phyloP scores from a whole-genome alignment of 2,329 filamentous ascomycete species.

The Cladophialophora chaetospira region DNA sequence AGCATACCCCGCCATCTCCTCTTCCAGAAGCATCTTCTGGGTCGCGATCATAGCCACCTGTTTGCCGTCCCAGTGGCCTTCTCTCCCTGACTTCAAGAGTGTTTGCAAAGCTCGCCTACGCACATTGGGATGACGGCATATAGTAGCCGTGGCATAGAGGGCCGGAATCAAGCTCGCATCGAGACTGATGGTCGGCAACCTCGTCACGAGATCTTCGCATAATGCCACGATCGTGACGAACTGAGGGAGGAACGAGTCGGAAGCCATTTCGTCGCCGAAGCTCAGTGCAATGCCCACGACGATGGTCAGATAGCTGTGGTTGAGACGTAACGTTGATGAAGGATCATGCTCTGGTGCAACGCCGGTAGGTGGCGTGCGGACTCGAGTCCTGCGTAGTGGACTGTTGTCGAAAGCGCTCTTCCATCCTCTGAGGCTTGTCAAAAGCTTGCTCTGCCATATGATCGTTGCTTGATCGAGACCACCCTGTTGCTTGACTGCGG shows the following conservation, averaged over 20 bases:
- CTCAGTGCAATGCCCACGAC: background rate
- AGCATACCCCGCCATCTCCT: constrained; percentile 6
- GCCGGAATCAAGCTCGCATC: background rate
- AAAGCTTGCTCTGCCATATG: background rate
- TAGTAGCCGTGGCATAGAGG: background rate
- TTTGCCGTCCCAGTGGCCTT: constrained; percentile 12
- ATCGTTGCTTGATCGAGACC: background rate
- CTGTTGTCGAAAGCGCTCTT: background rate
- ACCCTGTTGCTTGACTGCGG: background rate
- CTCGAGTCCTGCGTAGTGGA: background rate
- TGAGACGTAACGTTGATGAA: constrained; percentile 1
- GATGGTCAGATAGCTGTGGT: constrained; percentile 3
- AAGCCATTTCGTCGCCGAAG: constrained; percentile 11
- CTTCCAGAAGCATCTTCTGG: constrained; percentile 13
- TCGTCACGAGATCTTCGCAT: background rate
- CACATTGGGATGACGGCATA: constrained; percentile 10
- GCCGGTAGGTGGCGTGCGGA: background rate
- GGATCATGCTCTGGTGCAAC: background rate
- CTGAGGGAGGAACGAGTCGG: background rate
- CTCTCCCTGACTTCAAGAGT: background rate
- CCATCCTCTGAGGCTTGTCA: background rate
- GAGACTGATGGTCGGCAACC: background rate
- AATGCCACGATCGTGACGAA: background rate
- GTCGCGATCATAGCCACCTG: constrained; percentile 4
- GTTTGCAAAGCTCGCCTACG: constrained; percentile 5